Evolutionary conservation across 352 stramenopile genomes (phyloP).

Genomic region (Aphanomyces euteiches): DNA sequence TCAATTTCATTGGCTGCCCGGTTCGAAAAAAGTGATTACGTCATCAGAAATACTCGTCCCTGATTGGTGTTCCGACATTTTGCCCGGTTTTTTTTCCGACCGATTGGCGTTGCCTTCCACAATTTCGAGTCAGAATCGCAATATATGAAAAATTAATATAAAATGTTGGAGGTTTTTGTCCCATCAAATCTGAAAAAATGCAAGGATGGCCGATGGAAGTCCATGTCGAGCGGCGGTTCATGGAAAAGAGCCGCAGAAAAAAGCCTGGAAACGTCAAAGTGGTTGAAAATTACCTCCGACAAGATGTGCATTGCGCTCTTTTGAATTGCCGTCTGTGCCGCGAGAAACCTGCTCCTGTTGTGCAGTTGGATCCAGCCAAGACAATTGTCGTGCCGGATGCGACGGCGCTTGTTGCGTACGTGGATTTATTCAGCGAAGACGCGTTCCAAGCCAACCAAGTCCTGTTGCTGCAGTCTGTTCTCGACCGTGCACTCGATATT

Average conservation of each 20-base stretch:
- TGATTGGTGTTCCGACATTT: too few species aligned
- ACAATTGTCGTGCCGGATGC: slow-evolving; percentile 72
- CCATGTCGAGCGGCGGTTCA: slow-evolving; percentile 54
- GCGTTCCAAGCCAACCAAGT: slow-evolving; percentile 49
- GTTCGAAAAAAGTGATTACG: too few species aligned
- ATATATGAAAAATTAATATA: neutral
- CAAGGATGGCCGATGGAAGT: slow-evolving; percentile 36
- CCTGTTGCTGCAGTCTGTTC: slow-evolving; percentile 69
- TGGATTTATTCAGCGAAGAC: slow-evolving; percentile 67
- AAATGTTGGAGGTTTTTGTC: neutral
- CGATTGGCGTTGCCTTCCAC: too few species aligned
- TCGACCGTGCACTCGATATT: slow-evolving; percentile 57
- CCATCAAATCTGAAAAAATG: slow-evolving; percentile 1
- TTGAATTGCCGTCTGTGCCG: slow-evolving; percentile 46
- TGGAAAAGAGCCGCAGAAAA: slow-evolving; percentile 69
- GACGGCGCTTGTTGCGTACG: slow-evolving; percentile 62
- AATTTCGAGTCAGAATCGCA: too few species aligned
- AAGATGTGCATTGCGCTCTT: slow-evolving; percentile 69
- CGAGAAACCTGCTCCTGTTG: slow-evolving; percentile 18
- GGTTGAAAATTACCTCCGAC: slow-evolving; percentile 65
- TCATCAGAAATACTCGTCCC: too few species aligned
- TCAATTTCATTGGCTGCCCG: too few species aligned
- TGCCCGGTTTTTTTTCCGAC: too few species aligned
- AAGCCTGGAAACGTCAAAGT: slow-evolving; percentile 67
- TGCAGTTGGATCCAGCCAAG: slow-evolving; percentile 33